These are phyloP conservation scores for Trichothecium sympodiale DNA, from an alignment of 2,329 filamentous ascomycete genomes.

Conservation along the genomic window DNA sequence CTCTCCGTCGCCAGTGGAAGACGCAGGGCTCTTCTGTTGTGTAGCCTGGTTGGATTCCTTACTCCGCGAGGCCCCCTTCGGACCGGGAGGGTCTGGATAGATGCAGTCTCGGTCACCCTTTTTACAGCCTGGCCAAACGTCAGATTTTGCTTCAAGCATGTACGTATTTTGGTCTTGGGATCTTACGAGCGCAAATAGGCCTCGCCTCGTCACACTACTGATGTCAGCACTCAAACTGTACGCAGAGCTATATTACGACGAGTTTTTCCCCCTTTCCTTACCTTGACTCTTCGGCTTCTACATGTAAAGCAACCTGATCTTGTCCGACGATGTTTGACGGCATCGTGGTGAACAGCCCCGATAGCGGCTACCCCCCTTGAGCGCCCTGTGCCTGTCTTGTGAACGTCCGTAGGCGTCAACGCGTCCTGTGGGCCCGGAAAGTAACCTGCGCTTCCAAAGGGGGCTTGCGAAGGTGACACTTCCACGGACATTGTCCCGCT, in stretches of 20 bases:
- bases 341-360: slow-evolving; percentile 42
- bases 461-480: slow-evolving; percentile 1
- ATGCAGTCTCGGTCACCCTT: slow-evolving; percentile 87
- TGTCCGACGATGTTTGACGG: slow-evolving; percentile 86
- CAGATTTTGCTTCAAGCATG: too few relatives aligned
- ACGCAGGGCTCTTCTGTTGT: slow-evolving; percentile 37
- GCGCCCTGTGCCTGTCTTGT: slow-evolving; percentile 20
- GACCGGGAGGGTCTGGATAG: slow-evolving; percentile 62
- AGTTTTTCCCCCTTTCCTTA: slow-evolving; percentile 20
- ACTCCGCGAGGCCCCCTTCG: slow-evolving; percentile 23
- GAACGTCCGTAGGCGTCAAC: too few relatives aligned
- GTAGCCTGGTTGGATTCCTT: slow-evolving; percentile 1
- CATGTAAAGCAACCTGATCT: slow-evolving; percentile 92
- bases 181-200: slow-evolving; percentile 71
- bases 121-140: slow-evolving; percentile 54
- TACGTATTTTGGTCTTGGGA: slow-evolving; percentile 4
- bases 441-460: slow-evolving; percentile 27
- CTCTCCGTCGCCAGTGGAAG: slow-evolving; percentile 42
- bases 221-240: slow-evolving; percentile 17
- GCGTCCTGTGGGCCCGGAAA: slow-evolving; percentile 26
- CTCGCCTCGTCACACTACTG: slow-evolving; percentile 77
- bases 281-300: slow-evolving; percentile 75
- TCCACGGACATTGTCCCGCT: slow-evolving; percentile 6
- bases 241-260: too few relatives aligned
- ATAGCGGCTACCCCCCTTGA: slow-evolving; percentile 10